These are phyloP conservation scores for Acanthamoeba pearcei DNA, from an alignment of 208 protist genomes.

Conservation along the genomic window DNA sequence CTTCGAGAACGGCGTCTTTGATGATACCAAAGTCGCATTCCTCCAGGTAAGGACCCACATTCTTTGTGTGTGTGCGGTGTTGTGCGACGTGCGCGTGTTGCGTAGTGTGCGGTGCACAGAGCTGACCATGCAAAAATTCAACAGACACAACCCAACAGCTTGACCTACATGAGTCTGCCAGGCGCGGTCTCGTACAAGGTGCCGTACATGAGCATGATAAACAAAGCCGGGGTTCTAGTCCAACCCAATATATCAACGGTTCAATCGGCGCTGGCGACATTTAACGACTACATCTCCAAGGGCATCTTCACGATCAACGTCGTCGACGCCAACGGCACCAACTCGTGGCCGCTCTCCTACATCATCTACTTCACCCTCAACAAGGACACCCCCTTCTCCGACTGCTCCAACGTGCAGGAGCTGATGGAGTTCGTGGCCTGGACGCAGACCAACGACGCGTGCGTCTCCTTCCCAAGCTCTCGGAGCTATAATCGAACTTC, in stretches of 20 bases:
- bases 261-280: not conserved
- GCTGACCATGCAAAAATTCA: not conserved
- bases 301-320: conserved; percentile 18
- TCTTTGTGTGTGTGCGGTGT: not conserved
- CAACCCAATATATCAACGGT: not conserved
- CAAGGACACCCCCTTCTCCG: not conserved
- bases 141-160: not conserved
- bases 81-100: not conserved
- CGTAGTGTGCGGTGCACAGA: no score
- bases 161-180: not conserved
- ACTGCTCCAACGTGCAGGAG: conserved; percentile 23
- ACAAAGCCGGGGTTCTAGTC: not conserved
- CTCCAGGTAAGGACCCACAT: not conserved
- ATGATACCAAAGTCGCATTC: not conserved
- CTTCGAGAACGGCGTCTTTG: not conserved
- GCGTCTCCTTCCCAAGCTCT: no score
- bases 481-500: no score
- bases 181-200: not conserved
- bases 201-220: not conserved
- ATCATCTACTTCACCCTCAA: not conserved
- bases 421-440: conserved; percentile 15
- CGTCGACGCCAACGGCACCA: not conserved
- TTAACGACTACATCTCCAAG: not conserved
- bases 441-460: conserved; percentile 9
- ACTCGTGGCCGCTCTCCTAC: conserved; percentile 27